A percentile compares a stretch with the other conserved stretches of the same genome.
phyloP scores from a whole-genome alignment of 495 filamentous ascomycete genomes.

The Amniculicola lignicola region DNA sequence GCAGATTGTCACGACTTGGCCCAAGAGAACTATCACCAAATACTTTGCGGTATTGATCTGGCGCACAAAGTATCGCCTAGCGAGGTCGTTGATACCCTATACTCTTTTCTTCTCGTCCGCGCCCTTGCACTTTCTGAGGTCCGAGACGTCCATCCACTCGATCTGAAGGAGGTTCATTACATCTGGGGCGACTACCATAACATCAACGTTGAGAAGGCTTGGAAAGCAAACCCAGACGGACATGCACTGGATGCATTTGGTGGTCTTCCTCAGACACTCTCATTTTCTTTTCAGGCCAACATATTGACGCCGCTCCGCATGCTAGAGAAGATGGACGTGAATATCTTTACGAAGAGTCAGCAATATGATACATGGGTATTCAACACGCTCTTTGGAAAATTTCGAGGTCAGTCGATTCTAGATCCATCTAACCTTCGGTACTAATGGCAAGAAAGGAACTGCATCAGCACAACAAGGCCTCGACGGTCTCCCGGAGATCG shows the following conservation, averaged over 20 bases:
- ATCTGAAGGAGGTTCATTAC: slow-evolving; percentile 80
- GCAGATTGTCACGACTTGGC: slow-evolving; percentile 67
- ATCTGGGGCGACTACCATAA: slow-evolving; percentile 81
- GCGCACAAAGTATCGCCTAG: slow-evolving; percentile 66
- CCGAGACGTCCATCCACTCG: slow-evolving; percentile 77
- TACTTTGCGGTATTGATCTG: slow-evolving; percentile 79
- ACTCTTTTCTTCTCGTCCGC: slow-evolving; percentile 55
- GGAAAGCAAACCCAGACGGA: slow-evolving; percentile 7
- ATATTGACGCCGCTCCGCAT: slow-evolving; percentile 79
- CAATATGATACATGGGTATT: slow-evolving; percentile 86
- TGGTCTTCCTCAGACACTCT: slow-evolving; percentile 59
- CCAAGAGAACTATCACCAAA: slow-evolving; percentile 74
- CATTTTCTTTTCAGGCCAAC: slow-evolving; percentile 84
- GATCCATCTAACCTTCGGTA: not conserved
- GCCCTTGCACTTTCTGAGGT: slow-evolving; percentile 81
- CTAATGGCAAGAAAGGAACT: slow-evolving; percentile 48
- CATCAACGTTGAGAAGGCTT: slow-evolving; percentile 17
- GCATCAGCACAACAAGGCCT: slow-evolving; percentile 76
- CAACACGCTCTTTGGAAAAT: slow-evolving; percentile 90
- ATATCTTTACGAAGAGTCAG: slow-evolving; percentile 66
- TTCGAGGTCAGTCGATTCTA: slow-evolving; percentile 63
- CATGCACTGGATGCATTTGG: slow-evolving; percentile 36
- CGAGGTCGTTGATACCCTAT: slow-evolving; percentile 72
- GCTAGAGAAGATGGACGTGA: slow-evolving; percentile 84
- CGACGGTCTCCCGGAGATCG: slow-evolving; percentile 74